Percentiles rank a stretch among this genome's conserved stretches.
phyloP scores from a whole-genome alignment of 2,329 filamentous ascomycete genomes.

The Penicillium janthinellum region DNA sequence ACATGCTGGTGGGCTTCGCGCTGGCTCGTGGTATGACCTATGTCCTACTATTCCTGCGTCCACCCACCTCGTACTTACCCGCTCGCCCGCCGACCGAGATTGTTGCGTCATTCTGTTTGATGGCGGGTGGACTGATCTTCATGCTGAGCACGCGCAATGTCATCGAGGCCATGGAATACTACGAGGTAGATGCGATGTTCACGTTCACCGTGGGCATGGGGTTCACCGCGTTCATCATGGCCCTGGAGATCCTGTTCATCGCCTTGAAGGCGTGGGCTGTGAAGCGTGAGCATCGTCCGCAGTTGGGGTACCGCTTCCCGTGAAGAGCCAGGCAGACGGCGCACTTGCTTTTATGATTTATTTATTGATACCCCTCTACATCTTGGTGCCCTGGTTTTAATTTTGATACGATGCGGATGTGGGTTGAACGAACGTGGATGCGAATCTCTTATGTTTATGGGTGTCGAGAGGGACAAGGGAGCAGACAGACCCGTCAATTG shows the following conservation, averaged over 20 bases:
- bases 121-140: conserved; percentile 85
- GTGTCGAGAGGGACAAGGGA: not conserved
- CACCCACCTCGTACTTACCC: conserved; percentile 76
- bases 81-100: conserved; percentile 88
- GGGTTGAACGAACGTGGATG: not conserved
- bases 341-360: not conserved
- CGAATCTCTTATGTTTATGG: not conserved
- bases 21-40: conserved; percentile 80
- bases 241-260: conserved; percentile 76
- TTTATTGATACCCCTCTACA: conserved; percentile 5
- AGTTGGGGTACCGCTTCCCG: conserved; percentile 36
- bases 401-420: not conserved
- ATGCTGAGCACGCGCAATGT: conserved; percentile 85
- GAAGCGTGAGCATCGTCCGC: conserved; percentile 42
- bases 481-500: not conserved
- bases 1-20: conserved; percentile 77
- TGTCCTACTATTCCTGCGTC: conserved; percentile 74
- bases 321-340: conserved; percentile 6
- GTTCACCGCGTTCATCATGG: conserved; percentile 78
- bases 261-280: conserved; percentile 87
- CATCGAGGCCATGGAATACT: conserved; percentile 72
- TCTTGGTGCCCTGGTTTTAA: not conserved
- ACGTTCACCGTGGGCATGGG: conserved; percentile 88
- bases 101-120: conserved; percentile 82
- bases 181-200: conserved; percentile 86